Conservation (phyloP, 768 basidiomycete species). For the Heimioporus sp. region DNA sequence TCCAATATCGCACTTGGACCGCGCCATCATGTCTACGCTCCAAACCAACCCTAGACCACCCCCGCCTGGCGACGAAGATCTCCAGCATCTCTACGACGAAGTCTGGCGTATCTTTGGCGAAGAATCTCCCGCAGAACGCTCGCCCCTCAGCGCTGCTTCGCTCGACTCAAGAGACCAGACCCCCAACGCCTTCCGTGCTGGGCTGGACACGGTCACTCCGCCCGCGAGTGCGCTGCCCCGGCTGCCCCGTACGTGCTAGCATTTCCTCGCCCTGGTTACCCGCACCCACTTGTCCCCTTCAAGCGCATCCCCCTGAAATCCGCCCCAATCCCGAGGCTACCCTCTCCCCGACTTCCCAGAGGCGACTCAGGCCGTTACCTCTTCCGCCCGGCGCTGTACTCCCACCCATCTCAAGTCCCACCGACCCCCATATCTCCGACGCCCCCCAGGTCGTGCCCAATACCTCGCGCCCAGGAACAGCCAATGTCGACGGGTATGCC, state of each 20-base stretch:
- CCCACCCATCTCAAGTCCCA: constrained; percentile 10
- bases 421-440: constrained; percentile 17
- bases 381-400: constrained; percentile 22
- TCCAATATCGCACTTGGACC: background rate
- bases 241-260: constrained; percentile 17
- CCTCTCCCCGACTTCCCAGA: constrained; percentile 30
- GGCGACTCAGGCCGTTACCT: constrained; percentile 27
- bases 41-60: constrained; percentile 34
- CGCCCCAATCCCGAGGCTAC: constrained; percentile 22
- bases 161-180: constrained; percentile 19
- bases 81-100: constrained; percentile 72
- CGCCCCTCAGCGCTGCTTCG: constrained; percentile 16
- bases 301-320: constrained; percentile 13
- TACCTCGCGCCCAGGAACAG: constrained; percentile 25
- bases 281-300: no score
- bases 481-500: constrained; percentile 24
- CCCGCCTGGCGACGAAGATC: constrained; percentile 63
- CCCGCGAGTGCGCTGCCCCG: constrained; percentile 18
- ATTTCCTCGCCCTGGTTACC: background rate
- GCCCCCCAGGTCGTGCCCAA: constrained; percentile 1
- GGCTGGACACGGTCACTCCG: constrained; percentile 12
- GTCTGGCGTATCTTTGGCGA: constrained; percentile 69
- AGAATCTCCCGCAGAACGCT: constrained; percentile 33
- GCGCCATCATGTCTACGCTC: constrained; percentile 34
- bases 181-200: constrained; percentile 19